Percentiles rank a stretch among this genome's conserved stretches.
These are phyloP conservation scores for Chamaenerion angustifolium DNA, from an alignment of 345 rosid genomes.

Conservation along the genomic window DNA sequence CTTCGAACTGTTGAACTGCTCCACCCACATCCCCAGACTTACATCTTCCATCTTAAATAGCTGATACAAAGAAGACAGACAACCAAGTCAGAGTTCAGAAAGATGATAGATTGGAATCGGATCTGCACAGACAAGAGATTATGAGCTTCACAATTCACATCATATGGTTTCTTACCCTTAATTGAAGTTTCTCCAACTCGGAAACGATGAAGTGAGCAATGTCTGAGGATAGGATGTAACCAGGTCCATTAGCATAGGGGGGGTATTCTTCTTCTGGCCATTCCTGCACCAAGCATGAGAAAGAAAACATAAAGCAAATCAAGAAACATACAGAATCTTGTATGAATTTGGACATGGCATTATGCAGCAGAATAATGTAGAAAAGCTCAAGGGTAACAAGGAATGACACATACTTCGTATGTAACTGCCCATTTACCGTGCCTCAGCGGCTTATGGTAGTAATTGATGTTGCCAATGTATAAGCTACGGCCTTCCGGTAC, in stretches of 20 bases:
- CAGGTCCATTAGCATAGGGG: slow-evolving; percentile 93
- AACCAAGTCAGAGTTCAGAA: background rate
- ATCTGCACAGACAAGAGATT: too few relatives aligned
- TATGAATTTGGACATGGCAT: too few relatives aligned
- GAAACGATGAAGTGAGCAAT: slow-evolving; percentile 61
- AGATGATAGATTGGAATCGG: background rate
- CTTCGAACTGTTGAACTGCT: slow-evolving; percentile 65
- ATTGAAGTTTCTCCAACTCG: slow-evolving; percentile 61
- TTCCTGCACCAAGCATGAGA: slow-evolving; percentile 38
- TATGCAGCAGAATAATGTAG: background rate
- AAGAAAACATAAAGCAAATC: slow-evolving; percentile 2
- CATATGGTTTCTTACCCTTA: slow-evolving; percentile 36
- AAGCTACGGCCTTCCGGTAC: slow-evolving; percentile 48
- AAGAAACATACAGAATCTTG: background rate
- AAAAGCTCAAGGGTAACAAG: background rate
- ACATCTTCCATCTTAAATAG: slow-evolving; percentile 98
- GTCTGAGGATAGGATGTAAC: slow-evolving; percentile 70
- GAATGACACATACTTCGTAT: slow-evolving; percentile 46
- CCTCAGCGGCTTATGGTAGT: slow-evolving; percentile 75
- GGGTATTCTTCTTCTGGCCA: slow-evolving; percentile 99
- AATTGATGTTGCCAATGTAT: slow-evolving; percentile 81
- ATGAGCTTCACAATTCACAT: background rate
- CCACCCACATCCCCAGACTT: slow-evolving; percentile 99
- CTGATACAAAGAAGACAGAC: slow-evolving; percentile 29
- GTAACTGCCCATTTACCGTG: slow-evolving; percentile 96